phyloP scores from a whole-genome alignment of 2,329 filamentous ascomycete genomes.

The Lizonia empirigonia region DNA sequence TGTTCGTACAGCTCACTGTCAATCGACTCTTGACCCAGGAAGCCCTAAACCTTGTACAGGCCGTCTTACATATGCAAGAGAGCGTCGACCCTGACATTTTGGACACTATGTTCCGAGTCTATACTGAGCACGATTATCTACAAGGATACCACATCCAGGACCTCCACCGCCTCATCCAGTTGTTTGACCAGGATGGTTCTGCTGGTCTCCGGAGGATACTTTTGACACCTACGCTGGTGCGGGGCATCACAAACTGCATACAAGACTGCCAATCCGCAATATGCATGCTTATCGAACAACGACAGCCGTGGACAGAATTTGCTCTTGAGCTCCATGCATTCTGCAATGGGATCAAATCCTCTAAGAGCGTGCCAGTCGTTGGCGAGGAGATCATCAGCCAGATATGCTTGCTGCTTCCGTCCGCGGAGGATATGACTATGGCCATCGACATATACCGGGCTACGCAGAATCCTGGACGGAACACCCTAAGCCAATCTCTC shows the following conservation, averaged over 20 bases:
- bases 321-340: conserved; percentile 32
- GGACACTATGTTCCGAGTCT: conserved; percentile 20
- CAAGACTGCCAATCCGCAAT: conserved; percentile 30
- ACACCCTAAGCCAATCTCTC: background rate
- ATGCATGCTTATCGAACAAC: conserved; percentile 21
- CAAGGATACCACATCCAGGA: conserved; percentile 25
- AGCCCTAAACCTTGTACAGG: conserved; percentile 31
- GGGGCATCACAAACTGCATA: conserved; percentile 32
- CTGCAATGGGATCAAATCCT: conserved; percentile 22
- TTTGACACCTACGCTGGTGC: conserved; percentile 24
- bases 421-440: conserved; percentile 12
- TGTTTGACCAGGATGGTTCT: conserved; percentile 20
- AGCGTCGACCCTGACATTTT: conserved; percentile 14
- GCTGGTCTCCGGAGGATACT: conserved; percentile 25
- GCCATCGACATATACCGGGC: conserved; percentile 26
- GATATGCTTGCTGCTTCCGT: conserved; percentile 20
- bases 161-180: conserved; percentile 25
- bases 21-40: conserved; percentile 26
- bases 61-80: conserved; percentile 21
- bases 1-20: conserved; percentile 30
- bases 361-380: conserved; percentile 10
- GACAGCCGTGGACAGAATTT: conserved; percentile 25
- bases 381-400: conserved; percentile 1
- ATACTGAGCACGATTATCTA: conserved; percentile 16
- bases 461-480: background rate